Base-by-base conservation (phyloP, 1,284 basidiomycete species). In the Sanghuangporus weigelae region DNA sequence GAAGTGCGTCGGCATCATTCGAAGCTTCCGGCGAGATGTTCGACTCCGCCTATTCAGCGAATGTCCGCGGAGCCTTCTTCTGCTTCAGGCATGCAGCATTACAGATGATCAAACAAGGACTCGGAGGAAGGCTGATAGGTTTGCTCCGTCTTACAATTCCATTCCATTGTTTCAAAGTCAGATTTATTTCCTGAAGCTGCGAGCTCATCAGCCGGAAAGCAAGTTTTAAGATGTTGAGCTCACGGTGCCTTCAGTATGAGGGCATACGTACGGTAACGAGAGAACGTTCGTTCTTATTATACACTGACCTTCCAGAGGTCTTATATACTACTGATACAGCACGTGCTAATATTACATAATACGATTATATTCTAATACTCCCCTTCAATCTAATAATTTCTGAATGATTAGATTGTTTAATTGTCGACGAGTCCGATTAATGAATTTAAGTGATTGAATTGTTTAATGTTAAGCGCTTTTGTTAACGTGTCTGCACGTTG, bases 61-160 rank as follows among this genome's bases (percentile, higher is more conserved):
- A 68, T 49, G 57, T 68, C 31, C 60, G 59, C 35, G 63, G 66
- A 12, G 53, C 60, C 21, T 63, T 68, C 59, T 60, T 67, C 11
- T 67, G 67, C 60, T 67, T 64, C 56, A 67, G 65, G 55, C 60
- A 65, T 56, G 66, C 67, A 21, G 67, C 66, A 8, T 63, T 59
- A 23, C 67, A 68, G 51, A 68, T 68, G 67, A 60, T 68, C 42
- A 64, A 67, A 44, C 67, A 68, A 61, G 61, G 60, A 6, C 59
- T 42, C 12, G 61, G 62, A 16, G 64, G 66, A 21, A 60, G 63
- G 54, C 40, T 63, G 8, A 62, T 67, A 16, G 66, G 64, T 63
- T 21, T 16, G 35, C 44, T 26, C 46, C 26, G 5, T 31, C 42
- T 11, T 19, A 8, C 8, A 40, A 14, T 21, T 51, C n/a, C 35